Percentiles rank a stretch among this genome's conserved stretches.
phyloP scores from a whole-genome alignment of 2,329 filamentous ascomycete species.

The Talaromyces amestolkiae region DNA sequence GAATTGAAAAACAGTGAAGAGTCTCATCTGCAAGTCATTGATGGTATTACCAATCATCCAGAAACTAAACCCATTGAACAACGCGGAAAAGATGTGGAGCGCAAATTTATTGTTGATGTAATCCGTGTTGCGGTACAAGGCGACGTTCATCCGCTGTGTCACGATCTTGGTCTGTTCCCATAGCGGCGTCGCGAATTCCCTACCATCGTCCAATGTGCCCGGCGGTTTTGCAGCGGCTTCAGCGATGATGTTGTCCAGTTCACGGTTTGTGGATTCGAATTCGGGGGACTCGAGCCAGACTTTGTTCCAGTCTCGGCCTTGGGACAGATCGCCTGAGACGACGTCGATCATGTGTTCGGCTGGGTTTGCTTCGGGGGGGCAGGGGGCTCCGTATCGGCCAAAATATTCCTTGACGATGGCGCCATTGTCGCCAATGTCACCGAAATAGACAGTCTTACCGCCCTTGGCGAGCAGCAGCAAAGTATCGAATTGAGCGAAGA shows the following conservation, averaged over 20 bases:
- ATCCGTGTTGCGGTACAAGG: slow-evolving; percentile 65
- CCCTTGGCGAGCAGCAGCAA: slow-evolving; percentile 64
- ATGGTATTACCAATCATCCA: slow-evolving; percentile 64
- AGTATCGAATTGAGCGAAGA: slow-evolving; percentile 70
- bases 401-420: slow-evolving; percentile 66
- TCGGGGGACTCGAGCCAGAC: slow-evolving; percentile 67
- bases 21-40: slow-evolving; percentile 66
- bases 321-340: slow-evolving; percentile 49
- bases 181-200: slow-evolving; percentile 65
- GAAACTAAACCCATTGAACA: slow-evolving; percentile 59
- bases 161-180: slow-evolving; percentile 63
- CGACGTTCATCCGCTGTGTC: slow-evolving; percentile 63
- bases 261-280: slow-evolving; percentile 54
- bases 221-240: slow-evolving; percentile 43
- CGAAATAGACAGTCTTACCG: slow-evolving; percentile 71
- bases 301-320: slow-evolving; percentile 65
- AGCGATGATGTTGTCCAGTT: slow-evolving; percentile 63
- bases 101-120: slow-evolving; percentile 65
- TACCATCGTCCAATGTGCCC: slow-evolving; percentile 42
- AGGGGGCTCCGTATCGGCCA: slow-evolving; percentile 60
- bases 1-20: slow-evolving; percentile 67
- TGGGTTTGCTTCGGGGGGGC: slow-evolving; percentile 60
- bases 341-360: slow-evolving; percentile 58
- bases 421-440: slow-evolving; percentile 63
- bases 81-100: slow-evolving; percentile 51